Evolutionary conservation across 2,329 filamentous ascomycete species (phyloP), one percentile per base, ranked within the genome.

Genomic region (Fusarium pseudograminearum): DNA sequence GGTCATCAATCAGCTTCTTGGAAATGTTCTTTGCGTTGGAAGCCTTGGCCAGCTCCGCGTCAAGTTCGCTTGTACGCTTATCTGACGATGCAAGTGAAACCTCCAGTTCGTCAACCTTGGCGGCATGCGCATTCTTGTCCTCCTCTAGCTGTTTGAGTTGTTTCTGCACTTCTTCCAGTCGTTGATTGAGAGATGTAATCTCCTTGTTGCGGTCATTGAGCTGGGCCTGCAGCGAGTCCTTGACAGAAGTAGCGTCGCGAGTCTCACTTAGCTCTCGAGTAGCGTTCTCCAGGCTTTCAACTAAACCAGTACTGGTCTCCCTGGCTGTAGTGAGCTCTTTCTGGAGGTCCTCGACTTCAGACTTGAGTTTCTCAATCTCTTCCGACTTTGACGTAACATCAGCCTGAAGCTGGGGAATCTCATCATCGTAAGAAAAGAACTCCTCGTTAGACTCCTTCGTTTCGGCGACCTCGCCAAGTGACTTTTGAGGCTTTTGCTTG

Each of bases 371-470:
- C 54, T 89, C 86, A 38, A 96, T 89, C 78, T 95, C 90, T 42
- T 88, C 86, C 14, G 90, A 83, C 74, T 91, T 92, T 59, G 90
- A 86, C 53, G 89, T 85, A 5, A 96, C 79, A 71, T 96, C 91
- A 2, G 87, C 85, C 74, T 97, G 91, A n/a, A 97, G 81, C 56
- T 92, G 89, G 5, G 93, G 92, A 16, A 97, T 85, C 79, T 98
- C 95, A 52, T 91, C 91, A 61, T 98, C 94, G 73, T 94, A 97
- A 0, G 94, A 97, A 80, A 98, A 98, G 80, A 98, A 91, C 50
- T 97, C 93, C 69, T 94, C 92, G 20, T 79, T 81, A 7, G 80
- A 78, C 5, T 76, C 71, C 67, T 75, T 76, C 9, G 64, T 58
- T 3, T 59, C 69, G 10, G 65, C 58, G 10, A 79, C 76, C 33